Conservation (phyloP, 257 asterid species). For the Cynanchum wilfordii region DNA sequence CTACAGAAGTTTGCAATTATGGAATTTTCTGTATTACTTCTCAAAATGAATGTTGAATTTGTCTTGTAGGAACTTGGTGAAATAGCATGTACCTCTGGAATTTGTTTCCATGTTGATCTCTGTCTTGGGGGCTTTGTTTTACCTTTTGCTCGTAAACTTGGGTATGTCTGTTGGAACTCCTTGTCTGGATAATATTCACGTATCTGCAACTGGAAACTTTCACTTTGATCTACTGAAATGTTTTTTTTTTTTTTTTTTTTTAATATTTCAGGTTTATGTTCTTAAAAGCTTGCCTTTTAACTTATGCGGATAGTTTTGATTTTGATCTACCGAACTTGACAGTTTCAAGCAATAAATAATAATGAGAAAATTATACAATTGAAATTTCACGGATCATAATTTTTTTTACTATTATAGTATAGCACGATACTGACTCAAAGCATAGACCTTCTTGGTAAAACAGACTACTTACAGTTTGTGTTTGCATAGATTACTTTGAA, state of each 20-base stretch:
- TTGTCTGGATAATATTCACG: background rate
- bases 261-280: too few species aligned
- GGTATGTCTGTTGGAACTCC: conserved; percentile 42
- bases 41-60: conserved; percentile 14
- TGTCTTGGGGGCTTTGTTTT: conserved; percentile 98
- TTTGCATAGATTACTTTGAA: background rate
- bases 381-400: too few species aligned
- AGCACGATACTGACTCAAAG: too few species aligned
- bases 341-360: too few species aligned
- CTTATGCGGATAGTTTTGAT: too few species aligned
- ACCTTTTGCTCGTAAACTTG: conserved; percentile 97
- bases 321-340: too few species aligned
- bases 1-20: background rate
- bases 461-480: background rate
- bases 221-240: too few species aligned
- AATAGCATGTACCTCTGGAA: conserved; percentile 54
- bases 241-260: too few species aligned
- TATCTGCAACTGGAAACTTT: background rate
- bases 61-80: conserved; percentile 83
- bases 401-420: too few species aligned
- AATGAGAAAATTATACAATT: too few species aligned
- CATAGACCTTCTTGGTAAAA: too few species aligned
- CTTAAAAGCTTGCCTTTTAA: too few species aligned
- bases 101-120: conserved; percentile 94
- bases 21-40: conserved; percentile 6